A percentile compares a stretch with the other conserved stretches of the same genome.
phyloP scores from a whole-genome alignment of 2,329 filamentous ascomycete genomes.

The Camillea tinctor region DNA sequence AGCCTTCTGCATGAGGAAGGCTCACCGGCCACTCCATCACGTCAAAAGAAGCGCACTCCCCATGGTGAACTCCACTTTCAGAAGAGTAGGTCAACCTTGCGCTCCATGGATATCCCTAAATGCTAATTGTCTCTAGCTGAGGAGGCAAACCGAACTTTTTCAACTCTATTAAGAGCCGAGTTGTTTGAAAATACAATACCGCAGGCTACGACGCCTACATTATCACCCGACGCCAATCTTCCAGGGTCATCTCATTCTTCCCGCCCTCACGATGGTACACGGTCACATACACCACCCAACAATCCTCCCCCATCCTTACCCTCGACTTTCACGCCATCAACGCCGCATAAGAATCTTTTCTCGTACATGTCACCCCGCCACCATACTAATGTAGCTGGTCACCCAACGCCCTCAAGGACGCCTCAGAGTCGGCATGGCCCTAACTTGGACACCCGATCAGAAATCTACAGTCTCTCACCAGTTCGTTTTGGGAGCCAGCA shows the following conservation, averaged over 20 bases:
- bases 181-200: constrained; percentile 90
- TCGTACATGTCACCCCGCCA: constrained; percentile 79
- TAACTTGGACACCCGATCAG: constrained; percentile 84
- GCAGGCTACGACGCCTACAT: constrained; percentile 66
- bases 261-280: constrained; percentile 61
- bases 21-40: constrained; percentile 87
- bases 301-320: constrained; percentile 64
- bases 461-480: constrained; percentile 93
- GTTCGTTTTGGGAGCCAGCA: constrained; percentile 91
- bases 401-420: constrained; percentile 84
- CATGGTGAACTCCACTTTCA: constrained; percentile 94
- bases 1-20: constrained; percentile 89
- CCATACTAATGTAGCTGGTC: constrained; percentile 68
- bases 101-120: background rate
- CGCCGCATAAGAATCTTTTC: constrained; percentile 96
- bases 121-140: constrained; percentile 57
- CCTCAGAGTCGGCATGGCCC: constrained; percentile 84
- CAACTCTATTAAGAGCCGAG: constrained; percentile 81
- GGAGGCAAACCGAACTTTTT: constrained; percentile 93
- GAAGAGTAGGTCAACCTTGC: constrained; percentile 61
- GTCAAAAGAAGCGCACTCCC: constrained; percentile 77
- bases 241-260: constrained; percentile 51
- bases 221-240: constrained; percentile 58
- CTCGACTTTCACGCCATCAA: constrained; percentile 81
- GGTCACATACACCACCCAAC: constrained; percentile 78